Evolutionary conservation across 305 asterid genomes (phyloP), one percentile per base, ranked within the genome.

Genomic region (Salvia sclarea): DNA sequence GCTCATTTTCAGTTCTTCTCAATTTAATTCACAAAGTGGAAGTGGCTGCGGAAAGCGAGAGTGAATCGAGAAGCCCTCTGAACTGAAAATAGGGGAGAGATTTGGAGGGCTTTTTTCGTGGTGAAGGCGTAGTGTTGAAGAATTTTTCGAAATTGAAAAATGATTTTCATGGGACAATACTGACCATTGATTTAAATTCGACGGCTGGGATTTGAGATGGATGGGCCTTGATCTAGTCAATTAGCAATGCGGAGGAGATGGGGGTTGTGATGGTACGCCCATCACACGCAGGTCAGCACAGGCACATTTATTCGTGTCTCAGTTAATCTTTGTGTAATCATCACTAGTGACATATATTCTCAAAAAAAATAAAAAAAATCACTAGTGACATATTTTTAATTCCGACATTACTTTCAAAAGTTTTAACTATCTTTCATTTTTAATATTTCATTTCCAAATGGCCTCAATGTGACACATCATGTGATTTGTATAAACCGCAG

Each of bases 1-100:
- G 86, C 89, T 91, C 99, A 94, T 93, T 64, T 87, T 43, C 67
- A 14, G 18, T 84, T 38, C 44, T 17, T 60, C 41, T 18, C 37
- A 8, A 44, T 55, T 58, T 10, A 6, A 8, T 12, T 30, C 13
- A 21, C 66, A 21, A 22, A 61, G 5, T n/a, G 22, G 14, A 60
- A 61, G 24, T 50, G 8, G 30, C 37, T 16, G 59, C 20, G 73
- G 8, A 12, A 59, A 50, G 54, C 14, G 66, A 57, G 68, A 20
- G 60, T 41, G 71, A 55, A 72, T 72, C 61, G 55, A 56, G 28
- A 64, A 24, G 28, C 68, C 52, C 62, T 64, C 45, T 8, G 68
- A 16, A 40, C 37, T 57, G 48, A 52, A 74, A 43, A 66, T 28
- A 12, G 31, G 24, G 8, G 30, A 37, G 55, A 20, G 59, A 66